phyloP scores from a whole-genome alignment of 2,329 filamentous ascomycete species.

The Daldinia sp. region DNA sequence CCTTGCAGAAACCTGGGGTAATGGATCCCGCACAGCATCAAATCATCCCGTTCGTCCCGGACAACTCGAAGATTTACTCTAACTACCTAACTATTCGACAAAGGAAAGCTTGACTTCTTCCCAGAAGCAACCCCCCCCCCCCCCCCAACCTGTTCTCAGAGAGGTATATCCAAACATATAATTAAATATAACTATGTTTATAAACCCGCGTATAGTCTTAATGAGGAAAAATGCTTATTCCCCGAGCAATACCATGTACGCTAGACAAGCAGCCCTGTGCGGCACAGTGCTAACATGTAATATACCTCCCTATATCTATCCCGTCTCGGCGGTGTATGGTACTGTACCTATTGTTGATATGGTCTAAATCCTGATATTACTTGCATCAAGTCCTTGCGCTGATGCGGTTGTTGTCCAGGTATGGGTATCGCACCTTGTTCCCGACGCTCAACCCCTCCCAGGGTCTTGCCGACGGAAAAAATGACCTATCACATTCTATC shows the following conservation, averaged over 20 bases:
- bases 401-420: slow-evolving; percentile 30
- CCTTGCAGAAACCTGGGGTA: slow-evolving; percentile 46
- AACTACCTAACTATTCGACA: background rate
- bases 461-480: slow-evolving; percentile 37
- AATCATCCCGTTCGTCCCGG: slow-evolving; percentile 23
- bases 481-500: slow-evolving; percentile 39
- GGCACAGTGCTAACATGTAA: slow-evolving; percentile 23
- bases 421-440: slow-evolving; percentile 27
- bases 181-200: slow-evolving; percentile 20
- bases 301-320: background rate
- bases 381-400: slow-evolving; percentile 36
- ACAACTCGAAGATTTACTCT: slow-evolving; percentile 7
- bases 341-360: slow-evolving; percentile 20
- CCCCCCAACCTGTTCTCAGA: background rate
- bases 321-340: slow-evolving; percentile 9
- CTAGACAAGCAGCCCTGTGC: slow-evolving; percentile 18
- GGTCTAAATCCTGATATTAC: slow-evolving; percentile 39
- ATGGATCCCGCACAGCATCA: slow-evolving; percentile 22
- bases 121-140: background rate
- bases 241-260: slow-evolving; percentile 11
- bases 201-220: slow-evolving; percentile 20
- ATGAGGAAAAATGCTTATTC: slow-evolving; percentile 16
- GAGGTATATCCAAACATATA: slow-evolving; percentile 5
- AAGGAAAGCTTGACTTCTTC: slow-evolving; percentile 3
- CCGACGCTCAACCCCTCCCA: slow-evolving; percentile 24